Base-by-base conservation (phyloP, 2,329 filamentous ascomycete species). In the Pseudonectria foliicola region DNA sequence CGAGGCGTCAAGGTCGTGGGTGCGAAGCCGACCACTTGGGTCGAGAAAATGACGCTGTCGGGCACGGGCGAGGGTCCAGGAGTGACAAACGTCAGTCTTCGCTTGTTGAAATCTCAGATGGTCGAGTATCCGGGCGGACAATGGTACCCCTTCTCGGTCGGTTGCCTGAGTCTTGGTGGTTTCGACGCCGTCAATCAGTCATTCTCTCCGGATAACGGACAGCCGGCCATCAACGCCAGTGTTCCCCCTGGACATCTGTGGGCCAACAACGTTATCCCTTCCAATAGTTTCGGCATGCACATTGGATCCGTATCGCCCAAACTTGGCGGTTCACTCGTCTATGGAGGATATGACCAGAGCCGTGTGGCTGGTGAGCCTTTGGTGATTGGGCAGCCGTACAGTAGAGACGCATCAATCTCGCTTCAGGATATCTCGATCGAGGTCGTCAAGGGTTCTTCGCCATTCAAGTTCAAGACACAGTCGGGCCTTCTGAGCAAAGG, bases 231-330 rank as follows among this genome's bases (percentile, higher is more conserved):
- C 35, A 57, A 60, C 27, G 52, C 54, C 16, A 60, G 51, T 41
- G 41, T 59, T 7, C 40, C 52, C 8, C 53, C 56, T 2, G 52
- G 55, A n/a, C 52, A 44, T 27, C 29, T 59, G 10, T 50, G 42
- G 35, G 28, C 35, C 6, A 29, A 52, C 2, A 31, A 46, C 2
- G 26, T 41, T 10, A 61, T 50, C 13, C 52, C 56, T 3, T 66
- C 63, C 2, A 64, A 61, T 38, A 65, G 61, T 1, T 67, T 59
- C 38, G 54, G 57, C 12, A 52, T 67, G 58, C 64, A 67, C 35
- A 62, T 68, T 13, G 63, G 63, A 5, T 61, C 62, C 1, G 60
- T 47, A 3, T 44, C 40, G 12, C 53, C 54, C 6, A 28, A 34
- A 13, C 10, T 37, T 3, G 6, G 44, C 0, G 61, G 59, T 0